Conservation (phyloP, 805 yeast genomes). For the Yamadazyma sp. region DNA sequence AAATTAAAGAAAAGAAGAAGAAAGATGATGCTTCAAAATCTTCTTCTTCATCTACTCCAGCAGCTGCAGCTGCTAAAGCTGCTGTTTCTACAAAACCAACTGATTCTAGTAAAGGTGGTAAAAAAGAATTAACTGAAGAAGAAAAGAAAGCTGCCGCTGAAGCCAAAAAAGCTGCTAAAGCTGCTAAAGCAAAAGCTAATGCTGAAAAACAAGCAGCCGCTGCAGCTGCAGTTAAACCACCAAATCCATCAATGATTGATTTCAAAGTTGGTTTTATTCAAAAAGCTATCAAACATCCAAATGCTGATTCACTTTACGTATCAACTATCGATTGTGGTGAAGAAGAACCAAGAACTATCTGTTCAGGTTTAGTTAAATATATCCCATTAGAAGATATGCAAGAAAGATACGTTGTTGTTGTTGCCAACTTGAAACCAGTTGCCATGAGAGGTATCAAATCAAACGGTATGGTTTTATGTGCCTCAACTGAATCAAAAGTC, state of each 20-base stretch:
- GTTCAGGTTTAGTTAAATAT: slow-evolving; percentile 92
- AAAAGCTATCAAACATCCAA: slow-evolving; percentile 95
- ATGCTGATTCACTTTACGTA: slow-evolving; percentile 94
- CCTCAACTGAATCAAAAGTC: slow-evolving; percentile 68
- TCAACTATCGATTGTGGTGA: slow-evolving; percentile 97
- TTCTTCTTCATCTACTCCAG: slow-evolving; percentile 14
- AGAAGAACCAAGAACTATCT: slow-evolving; percentile 95
- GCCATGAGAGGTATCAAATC: slow-evolving; percentile 97
- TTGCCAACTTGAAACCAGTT: slow-evolving; percentile 96
- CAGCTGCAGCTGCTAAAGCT: slow-evolving; percentile 28
- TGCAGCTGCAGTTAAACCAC: slow-evolving; percentile 57
- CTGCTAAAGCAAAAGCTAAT: slow-evolving; percentile 60
- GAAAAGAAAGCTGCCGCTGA: slow-evolving; percentile 47
- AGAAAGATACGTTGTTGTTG: slow-evolving; percentile 82
- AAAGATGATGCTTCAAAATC: too few relatives aligned
- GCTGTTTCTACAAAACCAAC: slow-evolving; percentile 29
- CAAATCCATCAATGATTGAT: slow-evolving; percentile 83
- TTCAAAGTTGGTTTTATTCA: slow-evolving; percentile 95
- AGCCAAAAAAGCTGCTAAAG: slow-evolving; percentile 62
- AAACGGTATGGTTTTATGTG: slow-evolving; percentile 95
- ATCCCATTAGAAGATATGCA: slow-evolving; percentile 93
- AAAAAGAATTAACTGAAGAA: slow-evolving; percentile 33
- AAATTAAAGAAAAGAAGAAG: slow-evolving; percentile 61
- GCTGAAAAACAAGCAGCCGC: slow-evolving; percentile 48
- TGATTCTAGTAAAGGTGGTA: slow-evolving; percentile 14